Conservation (phyloP, 2,329 filamentous ascomycete species). For the Metarhizium guizhouense region DNA sequence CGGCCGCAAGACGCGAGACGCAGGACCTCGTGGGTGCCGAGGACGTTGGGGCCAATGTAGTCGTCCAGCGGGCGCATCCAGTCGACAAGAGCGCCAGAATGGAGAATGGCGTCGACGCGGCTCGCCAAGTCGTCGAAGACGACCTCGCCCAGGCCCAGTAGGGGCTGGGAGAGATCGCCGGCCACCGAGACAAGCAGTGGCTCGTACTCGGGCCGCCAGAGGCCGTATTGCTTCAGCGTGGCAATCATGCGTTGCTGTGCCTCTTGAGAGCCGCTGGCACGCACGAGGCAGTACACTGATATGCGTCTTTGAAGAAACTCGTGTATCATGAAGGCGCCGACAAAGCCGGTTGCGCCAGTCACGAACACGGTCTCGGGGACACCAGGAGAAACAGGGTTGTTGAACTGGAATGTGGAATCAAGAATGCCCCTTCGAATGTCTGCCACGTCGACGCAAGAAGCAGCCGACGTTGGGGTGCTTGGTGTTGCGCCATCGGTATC, state of each 20-base stretch:
- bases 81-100: conserved; percentile 6
- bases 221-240: no score
- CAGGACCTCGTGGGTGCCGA: conserved; percentile 8
- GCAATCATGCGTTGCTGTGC: no score
- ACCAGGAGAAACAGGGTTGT: not conserved
- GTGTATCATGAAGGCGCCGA: not conserved
- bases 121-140: conserved; percentile 4
- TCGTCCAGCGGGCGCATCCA: conserved; percentile 8
- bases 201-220: no score
- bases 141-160: not conserved
- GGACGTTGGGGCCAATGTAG: conserved; percentile 8
- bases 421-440: not conserved
- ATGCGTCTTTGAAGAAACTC: not conserved
- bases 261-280: no score
- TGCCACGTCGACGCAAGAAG: not conserved
- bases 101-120: conserved; percentile 7
- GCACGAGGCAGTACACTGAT: not conserved
- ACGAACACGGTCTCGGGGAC: not conserved
- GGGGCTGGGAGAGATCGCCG: no score
- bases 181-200: no score
- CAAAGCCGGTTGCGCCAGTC: no score
- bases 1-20: conserved; percentile 7
- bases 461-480: not conserved
- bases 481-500: not conserved
- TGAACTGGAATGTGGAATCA: not conserved